These are phyloP conservation scores for Rhexocercosporidium sp. DNA, from an alignment of 2,329 filamentous ascomycete genomes.

Conservation along the genomic window DNA sequence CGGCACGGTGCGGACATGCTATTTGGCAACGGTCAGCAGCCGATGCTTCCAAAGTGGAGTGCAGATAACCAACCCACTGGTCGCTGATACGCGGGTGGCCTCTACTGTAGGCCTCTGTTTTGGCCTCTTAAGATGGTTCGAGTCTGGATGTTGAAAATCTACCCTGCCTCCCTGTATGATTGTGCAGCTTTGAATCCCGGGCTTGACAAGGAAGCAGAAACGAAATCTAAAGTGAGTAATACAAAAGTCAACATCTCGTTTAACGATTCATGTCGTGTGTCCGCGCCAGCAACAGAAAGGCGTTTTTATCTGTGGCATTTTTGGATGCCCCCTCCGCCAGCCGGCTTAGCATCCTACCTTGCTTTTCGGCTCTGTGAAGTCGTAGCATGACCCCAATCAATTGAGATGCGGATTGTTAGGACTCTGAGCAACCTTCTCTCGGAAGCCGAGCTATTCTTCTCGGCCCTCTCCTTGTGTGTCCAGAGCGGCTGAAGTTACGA, in stretches of 20 bases:
- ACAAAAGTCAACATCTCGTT: slow-evolving; percentile 4
- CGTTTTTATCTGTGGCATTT: background rate
- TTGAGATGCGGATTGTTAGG: background rate
- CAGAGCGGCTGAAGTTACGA: background rate
- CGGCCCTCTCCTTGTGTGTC: background rate
- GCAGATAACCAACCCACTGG: too few species aligned
- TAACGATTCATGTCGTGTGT: background rate
- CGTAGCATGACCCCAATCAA: too few species aligned
- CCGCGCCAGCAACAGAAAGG: background rate
- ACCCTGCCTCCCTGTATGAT: too few species aligned
- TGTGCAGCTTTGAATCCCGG: background rate
- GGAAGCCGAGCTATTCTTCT: background rate
- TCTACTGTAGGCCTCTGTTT: too few species aligned
- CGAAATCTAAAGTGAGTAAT: slow-evolving; percentile 1
- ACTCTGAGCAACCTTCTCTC: background rate
- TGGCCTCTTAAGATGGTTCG: too few species aligned
- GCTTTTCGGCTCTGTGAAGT: too few species aligned
- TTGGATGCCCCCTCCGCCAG: too few species aligned
- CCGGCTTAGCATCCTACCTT: too few species aligned
- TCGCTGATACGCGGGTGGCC: too few species aligned
- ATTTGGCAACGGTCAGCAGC: too few species aligned
- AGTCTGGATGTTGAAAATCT: too few species aligned
- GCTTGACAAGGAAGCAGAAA: background rate
- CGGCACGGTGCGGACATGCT: background rate
- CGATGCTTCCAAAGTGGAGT: too few species aligned